Conservation (phyloP, 768 basidiomycete genomes). For the Amanita pseudoporphyria region DNA sequence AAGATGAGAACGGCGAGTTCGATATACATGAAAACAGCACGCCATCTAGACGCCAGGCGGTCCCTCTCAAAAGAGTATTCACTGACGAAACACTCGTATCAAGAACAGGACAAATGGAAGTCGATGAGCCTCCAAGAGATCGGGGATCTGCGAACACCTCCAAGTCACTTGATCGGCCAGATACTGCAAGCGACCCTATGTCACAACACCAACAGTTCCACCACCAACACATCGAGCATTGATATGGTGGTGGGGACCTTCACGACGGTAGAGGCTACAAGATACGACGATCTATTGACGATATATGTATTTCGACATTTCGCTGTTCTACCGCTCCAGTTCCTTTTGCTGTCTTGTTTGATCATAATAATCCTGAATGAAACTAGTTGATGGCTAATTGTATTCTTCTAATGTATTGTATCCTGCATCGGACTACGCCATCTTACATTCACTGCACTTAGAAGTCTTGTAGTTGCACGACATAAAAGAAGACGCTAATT, state of each 20-base stretch:
- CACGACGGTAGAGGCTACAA: conserved; percentile 63
- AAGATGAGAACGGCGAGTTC: not conserved
- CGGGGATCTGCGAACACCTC: not conserved
- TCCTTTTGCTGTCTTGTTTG: not conserved
- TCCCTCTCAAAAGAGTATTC: not conserved
- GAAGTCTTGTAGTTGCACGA: too few species aligned
- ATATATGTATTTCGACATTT: not conserved
- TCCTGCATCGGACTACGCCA: too few species aligned
- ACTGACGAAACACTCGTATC: not conserved
- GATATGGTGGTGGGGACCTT: conserved; percentile 77
- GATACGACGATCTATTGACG: conserved; percentile 63
- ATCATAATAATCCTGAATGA: too few species aligned
- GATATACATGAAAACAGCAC: not conserved
- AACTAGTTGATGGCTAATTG: too few species aligned
- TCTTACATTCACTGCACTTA: too few species aligned
- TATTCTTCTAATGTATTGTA: too few species aligned
- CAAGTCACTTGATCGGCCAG: too few species aligned
- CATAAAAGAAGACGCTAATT: too few species aligned
- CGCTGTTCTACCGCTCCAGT: not conserved
- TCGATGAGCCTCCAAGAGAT: not conserved
- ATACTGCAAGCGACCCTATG: not conserved
- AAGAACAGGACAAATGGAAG: not conserved
- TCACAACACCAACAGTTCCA: conserved; percentile 7
- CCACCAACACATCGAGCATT: conserved; percentile 22
- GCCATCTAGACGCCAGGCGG: not conserved